Conservation (phyloP, 768 basidiomycete species). For the Termitomyces heimii region DNA sequence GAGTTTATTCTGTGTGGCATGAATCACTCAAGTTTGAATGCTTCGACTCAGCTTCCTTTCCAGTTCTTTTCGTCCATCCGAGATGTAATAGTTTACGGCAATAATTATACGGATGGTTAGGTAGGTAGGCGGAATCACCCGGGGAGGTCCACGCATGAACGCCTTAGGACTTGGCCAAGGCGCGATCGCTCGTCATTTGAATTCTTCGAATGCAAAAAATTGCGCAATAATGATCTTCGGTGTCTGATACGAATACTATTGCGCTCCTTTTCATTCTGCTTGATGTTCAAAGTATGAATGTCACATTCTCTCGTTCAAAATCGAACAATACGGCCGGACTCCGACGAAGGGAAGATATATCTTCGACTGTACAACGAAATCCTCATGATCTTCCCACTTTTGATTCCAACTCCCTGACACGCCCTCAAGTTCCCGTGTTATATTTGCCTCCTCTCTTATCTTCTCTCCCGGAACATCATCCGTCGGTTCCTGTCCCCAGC, state of each 20-base stretch:
- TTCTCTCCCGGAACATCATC: conserved; percentile 49
- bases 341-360: background rate
- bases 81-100: too few relatives aligned
- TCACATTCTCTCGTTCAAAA: conserved; percentile 23
- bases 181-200: conserved; percentile 13
- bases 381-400: conserved; percentile 57
- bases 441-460: conserved; percentile 86
- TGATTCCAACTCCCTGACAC: conserved; percentile 26
- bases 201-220: conserved; percentile 10
- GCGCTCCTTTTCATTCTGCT: background rate
- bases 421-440: conserved; percentile 47
- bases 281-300: conserved; percentile 15
- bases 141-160: too few relatives aligned
- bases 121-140: too few relatives aligned
- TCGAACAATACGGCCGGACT: conserved; percentile 21
- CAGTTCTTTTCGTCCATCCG: background rate
- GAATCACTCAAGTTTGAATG: too few relatives aligned
- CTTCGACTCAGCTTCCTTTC: background rate
- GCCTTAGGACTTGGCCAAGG: too few relatives aligned
- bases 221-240: conserved; percentile 11
- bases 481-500: conserved; percentile 19
- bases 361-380: conserved; percentile 24
- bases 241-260: background rate
- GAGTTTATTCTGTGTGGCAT: too few relatives aligned
- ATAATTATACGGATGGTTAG: background rate